phyloP scores from a whole-genome alignment of 345 rosid genomes.

The Mercurialis annua region DNA sequence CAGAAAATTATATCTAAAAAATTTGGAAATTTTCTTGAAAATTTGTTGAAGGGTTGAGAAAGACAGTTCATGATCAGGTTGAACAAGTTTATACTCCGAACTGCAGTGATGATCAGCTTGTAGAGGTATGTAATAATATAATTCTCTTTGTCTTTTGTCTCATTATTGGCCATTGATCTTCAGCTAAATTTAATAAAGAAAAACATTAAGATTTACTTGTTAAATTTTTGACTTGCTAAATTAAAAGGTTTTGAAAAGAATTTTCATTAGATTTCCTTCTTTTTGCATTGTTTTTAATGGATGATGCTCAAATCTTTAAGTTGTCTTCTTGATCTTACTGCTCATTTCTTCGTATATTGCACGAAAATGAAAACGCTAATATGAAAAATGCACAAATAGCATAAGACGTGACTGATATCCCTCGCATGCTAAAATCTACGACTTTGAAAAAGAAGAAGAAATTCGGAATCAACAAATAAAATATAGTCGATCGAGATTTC shows the following conservation, averaged over 20 bases:
- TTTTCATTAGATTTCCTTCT: conserved; percentile 18
- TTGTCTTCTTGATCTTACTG: too few relatives aligned
- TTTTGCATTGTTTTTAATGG: too few relatives aligned
- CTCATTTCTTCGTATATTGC: too few relatives aligned
- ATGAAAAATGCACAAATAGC: too few relatives aligned
- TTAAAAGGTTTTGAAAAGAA: conserved; percentile 10
- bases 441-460: too few relatives aligned
- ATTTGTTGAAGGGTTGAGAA: conserved; percentile 26
- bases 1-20: neutral
- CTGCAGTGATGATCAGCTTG: conserved; percentile 14
- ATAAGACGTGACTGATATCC: too few relatives aligned
- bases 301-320: too few relatives aligned
- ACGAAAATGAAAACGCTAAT: too few relatives aligned
- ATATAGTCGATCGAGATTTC: too few relatives aligned
- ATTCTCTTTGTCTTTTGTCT: conserved; percentile 14
- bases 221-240: conserved; percentile 11
- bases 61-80: conserved; percentile 29
- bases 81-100: conserved; percentile 33
- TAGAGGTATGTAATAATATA: conserved; percentile 33
- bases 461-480: too few relatives aligned
- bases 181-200: neutral
- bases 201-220: neutral
- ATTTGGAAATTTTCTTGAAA: neutral
- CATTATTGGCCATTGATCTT: neutral
- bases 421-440: too few relatives aligned